Base-by-base conservation (phyloP, 2,329 filamentous ascomycete genomes). In the Clarireedia hainanense region DNA sequence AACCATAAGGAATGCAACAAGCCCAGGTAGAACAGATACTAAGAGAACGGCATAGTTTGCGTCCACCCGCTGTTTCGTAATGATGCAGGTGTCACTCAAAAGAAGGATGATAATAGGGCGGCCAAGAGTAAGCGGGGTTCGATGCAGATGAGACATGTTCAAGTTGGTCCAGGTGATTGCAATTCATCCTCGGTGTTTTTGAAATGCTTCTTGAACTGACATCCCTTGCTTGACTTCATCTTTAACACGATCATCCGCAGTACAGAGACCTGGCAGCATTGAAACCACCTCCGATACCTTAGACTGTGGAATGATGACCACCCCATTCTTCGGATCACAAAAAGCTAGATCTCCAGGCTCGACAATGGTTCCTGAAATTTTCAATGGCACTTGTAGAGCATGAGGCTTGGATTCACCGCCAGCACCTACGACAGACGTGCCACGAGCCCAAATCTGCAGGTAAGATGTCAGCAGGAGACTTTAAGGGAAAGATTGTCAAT, bases 271-370 rank as follows among this genome's bases (percentile, higher is more conserved):
- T 2, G 67, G 67, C 15, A 68, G 73, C 61, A 89, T 65, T 49
- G 80, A 78, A 12, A 88, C 65, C 20, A 89, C 80, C 48, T 79
- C 76, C 10, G 76, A 74, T 9, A 89, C 67, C 63, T 81, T 79
- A 36, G 76, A 76, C 48, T 73, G 72, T 1, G 87, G 87, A 56
- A 91, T 85, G 27, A 81, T 76, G 12, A 88, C 85, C 1, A 86
- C 80, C 0, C 85, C 87, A 60, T 89, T 86, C n/a, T 74, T 72
- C 4, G 81, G 77, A 67, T 91, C 88, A 55, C 81, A 80, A 69
- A 89, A 84, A 47, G 88, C 75, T 39, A 90, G 76, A 68, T 91
- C 88, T 6, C 86, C 84, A 68, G 72, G 75, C 17, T 61, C 67
- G 49, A 78, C 68, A 37, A 69, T 58, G 43, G 73, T 72, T 42